Evolutionary conservation across 1,139 yeast species (phyloP).

Genomic region (Lodderomyces orthopsilosis): DNA sequence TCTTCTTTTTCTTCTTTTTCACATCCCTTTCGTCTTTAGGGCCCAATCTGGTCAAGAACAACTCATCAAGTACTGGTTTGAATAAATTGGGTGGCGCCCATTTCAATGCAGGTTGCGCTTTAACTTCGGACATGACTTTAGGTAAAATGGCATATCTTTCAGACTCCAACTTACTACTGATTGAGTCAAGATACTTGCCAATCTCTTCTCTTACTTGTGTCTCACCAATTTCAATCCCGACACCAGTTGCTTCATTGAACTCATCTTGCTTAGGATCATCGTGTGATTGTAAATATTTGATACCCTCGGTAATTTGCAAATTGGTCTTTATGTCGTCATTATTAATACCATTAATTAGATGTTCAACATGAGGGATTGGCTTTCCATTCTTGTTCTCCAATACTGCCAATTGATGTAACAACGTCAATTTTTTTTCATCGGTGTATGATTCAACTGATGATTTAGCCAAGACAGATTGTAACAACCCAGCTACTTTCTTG

Average conservation of each 20-base stretch:
- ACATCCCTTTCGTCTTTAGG: conserved; percentile 96
- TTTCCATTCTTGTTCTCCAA: conserved; percentile 45
- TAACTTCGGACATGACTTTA: conserved; percentile 69
- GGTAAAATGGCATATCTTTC: conserved; percentile 80
- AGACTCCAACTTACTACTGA: conserved; percentile 57
- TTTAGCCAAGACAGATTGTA: conserved; percentile 50
- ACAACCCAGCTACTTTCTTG: conserved; percentile 73
- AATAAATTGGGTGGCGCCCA: conserved; percentile 90
- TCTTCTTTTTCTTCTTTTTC: conserved; percentile 73
- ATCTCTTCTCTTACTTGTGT: conserved; percentile 63
- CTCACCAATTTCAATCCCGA: conserved; percentile 70
- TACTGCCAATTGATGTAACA: conserved; percentile 76
- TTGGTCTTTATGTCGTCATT: conserved; percentile 63
- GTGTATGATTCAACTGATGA: conserved; percentile 27
- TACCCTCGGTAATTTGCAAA: conserved; percentile 80
- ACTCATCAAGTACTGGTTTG: conserved; percentile 82
- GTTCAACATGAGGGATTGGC: conserved; percentile 41
- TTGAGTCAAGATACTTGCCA: conserved; percentile 53
- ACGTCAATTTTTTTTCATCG: conserved; percentile 53
- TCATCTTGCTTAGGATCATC: conserved; percentile 28
- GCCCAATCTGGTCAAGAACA: conserved; percentile 68
- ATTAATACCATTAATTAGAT: conserved; percentile 59
- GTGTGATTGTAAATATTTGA: conserved; percentile 59
- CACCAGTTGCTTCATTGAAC: conserved; percentile 69
- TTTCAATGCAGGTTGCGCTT: conserved; percentile 68